These are phyloP conservation scores for Candida xyloterini DNA, from an alignment of 805 yeast species.

Conservation along the genomic window DNA sequence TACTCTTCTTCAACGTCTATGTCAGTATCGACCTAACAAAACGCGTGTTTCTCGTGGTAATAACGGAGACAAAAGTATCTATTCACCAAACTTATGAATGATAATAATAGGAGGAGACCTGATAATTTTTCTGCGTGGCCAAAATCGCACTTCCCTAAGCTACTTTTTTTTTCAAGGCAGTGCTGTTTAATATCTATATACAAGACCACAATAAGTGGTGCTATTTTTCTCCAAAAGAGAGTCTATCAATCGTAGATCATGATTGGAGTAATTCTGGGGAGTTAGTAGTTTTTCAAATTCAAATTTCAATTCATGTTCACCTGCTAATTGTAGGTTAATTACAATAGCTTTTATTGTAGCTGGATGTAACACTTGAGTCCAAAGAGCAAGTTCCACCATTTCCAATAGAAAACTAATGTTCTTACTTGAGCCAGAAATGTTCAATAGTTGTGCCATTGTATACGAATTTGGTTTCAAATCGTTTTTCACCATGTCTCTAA, in stretches of 20 bases:
- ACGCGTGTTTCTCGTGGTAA: slow-evolving; percentile 1
- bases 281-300: background rate
- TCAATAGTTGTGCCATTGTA: background rate
- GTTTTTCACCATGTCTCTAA: background rate
- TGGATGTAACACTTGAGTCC: background rate
- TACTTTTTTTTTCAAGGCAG: slow-evolving; percentile 1
- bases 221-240: background rate
- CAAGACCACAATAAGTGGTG: background rate
- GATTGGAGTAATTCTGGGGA: background rate
- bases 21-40: background rate
- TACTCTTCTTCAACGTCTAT: background rate
- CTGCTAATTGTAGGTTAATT: background rate
- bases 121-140: slow-evolving; percentile 11
- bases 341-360: background rate
- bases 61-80: background rate
- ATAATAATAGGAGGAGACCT: background rate
- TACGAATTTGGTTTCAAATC: background rate
- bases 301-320: background rate
- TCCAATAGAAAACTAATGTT: background rate
- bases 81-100: background rate
- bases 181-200: background rate
- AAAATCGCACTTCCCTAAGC: slow-evolving; percentile 6
- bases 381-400: background rate
- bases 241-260: background rate
- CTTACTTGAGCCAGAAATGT: background rate